These are phyloP conservation scores for Apostasia shenzhenica DNA, from an alignment of 106 monocot genomes.

Conservation along the genomic window DNA sequence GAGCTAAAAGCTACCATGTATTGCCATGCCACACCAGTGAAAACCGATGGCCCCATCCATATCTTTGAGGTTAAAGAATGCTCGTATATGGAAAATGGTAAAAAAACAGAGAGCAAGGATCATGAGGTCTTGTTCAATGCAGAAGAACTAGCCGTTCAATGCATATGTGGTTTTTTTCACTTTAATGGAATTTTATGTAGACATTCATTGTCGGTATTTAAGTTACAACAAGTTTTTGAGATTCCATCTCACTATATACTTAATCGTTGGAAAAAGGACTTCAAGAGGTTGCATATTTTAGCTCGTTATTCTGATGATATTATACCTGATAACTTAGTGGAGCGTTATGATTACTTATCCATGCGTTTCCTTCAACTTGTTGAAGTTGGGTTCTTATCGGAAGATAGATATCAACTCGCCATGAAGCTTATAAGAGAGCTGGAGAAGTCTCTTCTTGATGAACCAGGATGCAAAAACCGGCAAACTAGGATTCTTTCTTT, in stretches of 20 bases:
- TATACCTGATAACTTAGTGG: slow-evolving; percentile 10
- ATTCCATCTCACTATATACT: slow-evolving; percentile 58
- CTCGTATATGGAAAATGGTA: slow-evolving; percentile 52
- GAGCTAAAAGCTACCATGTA: slow-evolving; percentile 70
- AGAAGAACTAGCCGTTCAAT: slow-evolving; percentile 31
- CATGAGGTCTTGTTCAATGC: slow-evolving; percentile 48
- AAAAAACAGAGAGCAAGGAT: slow-evolving; percentile 36
- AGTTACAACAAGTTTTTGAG: slow-evolving; percentile 52
- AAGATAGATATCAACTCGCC: slow-evolving; percentile 42
- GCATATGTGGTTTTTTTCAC: slow-evolving; percentile 58
- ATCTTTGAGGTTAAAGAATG: slow-evolving; percentile 67
- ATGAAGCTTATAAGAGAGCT: slow-evolving; percentile 37
- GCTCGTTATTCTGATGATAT: slow-evolving; percentile 17
- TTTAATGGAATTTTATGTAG: slow-evolving; percentile 72
- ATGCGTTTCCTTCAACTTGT: slow-evolving; percentile 33
- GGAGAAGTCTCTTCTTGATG: slow-evolving; percentile 45
- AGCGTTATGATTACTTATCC: slow-evolving; percentile 32
- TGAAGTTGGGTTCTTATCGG: slow-evolving; percentile 43
- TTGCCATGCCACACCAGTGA: slow-evolving; percentile 39
- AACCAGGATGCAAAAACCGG: slow-evolving; percentile 16
- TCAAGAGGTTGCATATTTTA: slow-evolving; percentile 38
- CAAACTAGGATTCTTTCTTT: slow-evolving; percentile 39
- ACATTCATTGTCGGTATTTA: slow-evolving; percentile 59
- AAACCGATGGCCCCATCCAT: slow-evolving; percentile 26
- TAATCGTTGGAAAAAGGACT: slow-evolving; percentile 71